These are phyloP conservation scores for Davidsoniella virescens DNA, from an alignment of 2,329 filamentous ascomycete genomes.

Conservation along the genomic window DNA sequence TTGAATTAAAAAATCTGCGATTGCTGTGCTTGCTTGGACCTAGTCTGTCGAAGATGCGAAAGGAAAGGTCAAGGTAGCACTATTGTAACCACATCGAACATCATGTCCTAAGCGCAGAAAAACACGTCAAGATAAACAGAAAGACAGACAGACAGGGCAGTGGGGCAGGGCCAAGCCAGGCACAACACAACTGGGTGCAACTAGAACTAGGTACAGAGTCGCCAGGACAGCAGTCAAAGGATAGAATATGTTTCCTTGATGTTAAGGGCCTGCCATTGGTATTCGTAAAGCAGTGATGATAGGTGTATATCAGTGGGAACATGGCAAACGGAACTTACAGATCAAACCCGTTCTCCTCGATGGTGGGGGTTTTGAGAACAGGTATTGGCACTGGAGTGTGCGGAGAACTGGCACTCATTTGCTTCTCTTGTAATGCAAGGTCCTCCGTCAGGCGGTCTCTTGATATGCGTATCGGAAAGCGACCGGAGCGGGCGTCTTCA, in stretches of 20 bases:
- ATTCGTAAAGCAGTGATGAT: neutral
- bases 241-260: neutral
- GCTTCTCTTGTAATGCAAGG: conserved; percentile 3
- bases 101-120: no score
- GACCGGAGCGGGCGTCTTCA: conserved; percentile 8
- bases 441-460: conserved; percentile 6
- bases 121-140: no score
- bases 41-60: no score
- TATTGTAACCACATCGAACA: no score
- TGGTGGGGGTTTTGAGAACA: conserved; percentile 1
- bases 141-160: no score
- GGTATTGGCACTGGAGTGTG: neutral
- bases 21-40: no score
- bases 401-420: conserved; percentile 1
- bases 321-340: conserved; percentile 9
- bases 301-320: neutral
- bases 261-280: neutral
- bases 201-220: neutral
- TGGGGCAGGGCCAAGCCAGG: no score
- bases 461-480: conserved; percentile 11
- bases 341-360: conserved; percentile 4
- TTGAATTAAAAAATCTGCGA: no score
- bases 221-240: neutral
- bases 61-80: no score
- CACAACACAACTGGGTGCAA: no score